Evolutionary conservation across 2,329 filamentous ascomycete species (phyloP).

Genomic region (Alternaria gaisen): DNA sequence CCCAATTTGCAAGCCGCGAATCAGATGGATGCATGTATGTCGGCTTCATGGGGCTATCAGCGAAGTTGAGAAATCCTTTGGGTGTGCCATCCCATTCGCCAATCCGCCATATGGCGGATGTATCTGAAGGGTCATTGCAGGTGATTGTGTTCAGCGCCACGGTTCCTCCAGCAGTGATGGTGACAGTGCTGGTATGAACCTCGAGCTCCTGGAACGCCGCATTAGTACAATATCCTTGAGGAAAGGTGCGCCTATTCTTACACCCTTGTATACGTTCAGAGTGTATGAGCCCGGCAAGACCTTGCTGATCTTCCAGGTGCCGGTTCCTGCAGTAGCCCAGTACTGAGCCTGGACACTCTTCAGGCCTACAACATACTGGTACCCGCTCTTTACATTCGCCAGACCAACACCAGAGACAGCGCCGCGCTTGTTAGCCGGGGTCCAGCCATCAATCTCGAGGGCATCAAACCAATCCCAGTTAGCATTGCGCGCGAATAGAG

Average conservation of each 20-base stretch:
- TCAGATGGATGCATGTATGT: constrained; percentile 55
- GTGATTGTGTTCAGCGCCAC: constrained; percentile 61
- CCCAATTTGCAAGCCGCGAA: constrained; percentile 42
- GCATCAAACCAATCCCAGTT: constrained; percentile 34
- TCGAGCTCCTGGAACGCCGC: constrained; percentile 28
- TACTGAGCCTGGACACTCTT: constrained; percentile 51
- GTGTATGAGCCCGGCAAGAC: constrained; percentile 72
- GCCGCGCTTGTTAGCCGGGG: constrained; percentile 27
- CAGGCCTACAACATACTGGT: constrained; percentile 52
- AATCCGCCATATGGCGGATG: constrained; percentile 65
- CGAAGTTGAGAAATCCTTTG: constrained; percentile 65
- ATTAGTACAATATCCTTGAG: not conserved
- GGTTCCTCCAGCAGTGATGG: constrained; percentile 59
- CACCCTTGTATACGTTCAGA: constrained; percentile 67
- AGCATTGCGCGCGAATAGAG: constrained; percentile 35
- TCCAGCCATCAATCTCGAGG: constrained; percentile 35
- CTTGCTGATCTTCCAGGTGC: constrained; percentile 65
- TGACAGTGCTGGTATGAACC: constrained; percentile 45
- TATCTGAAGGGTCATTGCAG: constrained; percentile 57
- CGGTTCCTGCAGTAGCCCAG: constrained; percentile 45
- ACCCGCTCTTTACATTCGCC: constrained; percentile 52
- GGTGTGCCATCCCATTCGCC: constrained; percentile 69
- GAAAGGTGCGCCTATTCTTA: not conserved
- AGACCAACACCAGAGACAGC: constrained; percentile 38
- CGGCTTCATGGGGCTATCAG: constrained; percentile 52